phyloP scores from a whole-genome alignment of 192 early-diverging fungal species.

The Gonapodya prolifera region DNA sequence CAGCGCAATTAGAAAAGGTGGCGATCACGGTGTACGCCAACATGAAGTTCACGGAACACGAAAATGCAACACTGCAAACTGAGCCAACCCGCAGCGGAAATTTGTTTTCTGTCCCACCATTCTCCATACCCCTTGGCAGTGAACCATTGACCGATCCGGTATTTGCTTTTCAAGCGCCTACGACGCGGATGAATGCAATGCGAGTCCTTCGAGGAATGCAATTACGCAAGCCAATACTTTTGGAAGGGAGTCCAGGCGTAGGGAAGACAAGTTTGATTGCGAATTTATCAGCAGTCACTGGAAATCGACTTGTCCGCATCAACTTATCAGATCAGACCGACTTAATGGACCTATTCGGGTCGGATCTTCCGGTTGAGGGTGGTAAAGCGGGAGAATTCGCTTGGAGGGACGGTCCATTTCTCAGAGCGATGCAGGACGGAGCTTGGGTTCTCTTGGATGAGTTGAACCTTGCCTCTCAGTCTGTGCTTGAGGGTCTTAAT shows the following conservation, averaged over 20 bases:
- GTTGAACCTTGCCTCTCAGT: constrained; percentile 95
- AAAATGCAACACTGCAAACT: too few relatives aligned
- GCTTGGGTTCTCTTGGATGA: constrained; percentile 98
- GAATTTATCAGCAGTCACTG: constrained; percentile 66
- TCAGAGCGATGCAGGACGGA: constrained; percentile 88
- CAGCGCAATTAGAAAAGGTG: constrained; percentile 31
- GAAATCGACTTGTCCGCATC: constrained; percentile 79
- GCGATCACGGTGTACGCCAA: constrained; percentile 12
- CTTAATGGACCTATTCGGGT: constrained; percentile 95
- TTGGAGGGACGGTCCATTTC: constrained; percentile 95
- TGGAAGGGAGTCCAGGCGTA: constrained; percentile 96
- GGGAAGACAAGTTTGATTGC: constrained; percentile 89
- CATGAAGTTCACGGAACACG: not conserved
- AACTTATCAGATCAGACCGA: constrained; percentile 98
- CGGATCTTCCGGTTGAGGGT: constrained; percentile 90
- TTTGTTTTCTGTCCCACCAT: constrained; percentile 30
- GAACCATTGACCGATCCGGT: constrained; percentile 30
- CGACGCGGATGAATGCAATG: constrained; percentile 74
- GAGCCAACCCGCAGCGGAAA: not conserved
- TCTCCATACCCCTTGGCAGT: constrained; percentile 58
- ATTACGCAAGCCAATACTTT: constrained; percentile 75
- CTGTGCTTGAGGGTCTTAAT: constrained; percentile 96
- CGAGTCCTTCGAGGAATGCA: constrained; percentile 83
- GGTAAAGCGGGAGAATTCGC: constrained; percentile 74
- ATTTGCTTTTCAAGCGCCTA: constrained; percentile 82